A percentile compares a stretch with the other conserved stretches of the same genome.
phyloP scores from a whole-genome alignment of 2,329 filamentous ascomycete genomes.

The Talaromyces sp. region DNA sequence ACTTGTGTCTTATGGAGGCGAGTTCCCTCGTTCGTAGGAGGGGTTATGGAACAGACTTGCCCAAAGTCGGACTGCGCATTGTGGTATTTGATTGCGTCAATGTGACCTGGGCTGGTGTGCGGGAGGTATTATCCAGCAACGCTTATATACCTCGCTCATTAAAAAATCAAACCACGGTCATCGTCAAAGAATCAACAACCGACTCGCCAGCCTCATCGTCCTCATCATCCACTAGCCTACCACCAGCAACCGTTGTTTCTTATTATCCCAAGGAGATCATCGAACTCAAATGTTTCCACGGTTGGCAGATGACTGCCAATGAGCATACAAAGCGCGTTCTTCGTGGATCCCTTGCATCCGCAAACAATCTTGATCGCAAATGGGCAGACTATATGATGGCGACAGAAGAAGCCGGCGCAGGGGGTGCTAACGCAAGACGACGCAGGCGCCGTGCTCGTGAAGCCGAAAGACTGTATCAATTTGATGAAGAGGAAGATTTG shows the following conservation, averaged over 20 bases:
- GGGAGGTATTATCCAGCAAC: slow-evolving; percentile 81
- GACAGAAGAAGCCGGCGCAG: slow-evolving; percentile 71
- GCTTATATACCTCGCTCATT: slow-evolving; percentile 60
- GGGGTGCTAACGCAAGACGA: slow-evolving; percentile 57
- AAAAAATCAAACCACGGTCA: slow-evolving; percentile 27
- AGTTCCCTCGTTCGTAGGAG: slow-evolving; percentile 71
- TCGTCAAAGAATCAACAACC: slow-evolving; percentile 28
- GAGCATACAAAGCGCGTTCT: slow-evolving; percentile 86
- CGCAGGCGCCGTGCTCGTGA: slow-evolving; percentile 73
- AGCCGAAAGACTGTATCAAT: slow-evolving; percentile 69
- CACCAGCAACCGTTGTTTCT: background rate
- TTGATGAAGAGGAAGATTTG: slow-evolving; percentile 67
- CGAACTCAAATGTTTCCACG: slow-evolving; percentile 86
- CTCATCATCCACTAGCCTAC: slow-evolving; percentile 9
- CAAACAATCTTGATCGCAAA: slow-evolving; percentile 75
- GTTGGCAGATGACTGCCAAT: slow-evolving; percentile 90
- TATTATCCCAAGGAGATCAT: slow-evolving; percentile 72
- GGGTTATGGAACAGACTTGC: slow-evolving; percentile 46
- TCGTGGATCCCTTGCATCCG: slow-evolving; percentile 67
- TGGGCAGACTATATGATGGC: slow-evolving; percentile 95
- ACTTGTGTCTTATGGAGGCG: slow-evolving; percentile 79
- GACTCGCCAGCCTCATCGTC: slow-evolving; percentile 22
- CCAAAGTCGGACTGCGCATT: slow-evolving; percentile 63
- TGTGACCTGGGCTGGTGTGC: slow-evolving; percentile 86
- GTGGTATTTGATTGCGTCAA: slow-evolving; percentile 89